Percentiles rank a stretch among this genome's conserved stretches.
phyloP scores from a whole-genome alignment of 768 basidiomycete genomes.

The Psilocybe subaeruginosa region DNA sequence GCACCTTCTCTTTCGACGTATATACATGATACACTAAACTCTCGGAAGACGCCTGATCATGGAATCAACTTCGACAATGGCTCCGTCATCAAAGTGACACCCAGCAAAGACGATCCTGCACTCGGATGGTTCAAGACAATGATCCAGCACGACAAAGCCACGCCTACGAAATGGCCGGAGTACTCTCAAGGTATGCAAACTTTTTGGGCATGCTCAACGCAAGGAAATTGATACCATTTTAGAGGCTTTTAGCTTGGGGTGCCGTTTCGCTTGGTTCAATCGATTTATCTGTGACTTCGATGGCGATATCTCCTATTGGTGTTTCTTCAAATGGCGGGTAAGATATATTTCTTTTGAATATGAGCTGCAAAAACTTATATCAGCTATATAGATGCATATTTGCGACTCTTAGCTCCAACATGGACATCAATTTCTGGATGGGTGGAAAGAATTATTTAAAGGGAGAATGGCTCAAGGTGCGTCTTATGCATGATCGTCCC shows the following conservation, averaged over 20 bases:
- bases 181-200: conserved; percentile 45
- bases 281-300: conserved; percentile 60
- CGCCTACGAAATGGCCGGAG: conserved; percentile 48
- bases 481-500: background rate
- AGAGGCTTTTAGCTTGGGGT: conserved; percentile 58
- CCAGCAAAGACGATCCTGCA: conserved; percentile 36
- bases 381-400: conserved; percentile 58
- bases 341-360: conserved; percentile 12
- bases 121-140: conserved; percentile 77
- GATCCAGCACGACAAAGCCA: conserved; percentile 57
- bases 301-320: conserved; percentile 71
- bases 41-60: conserved; percentile 67
- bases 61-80: conserved; percentile 69
- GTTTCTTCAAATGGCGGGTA: conserved; percentile 65
- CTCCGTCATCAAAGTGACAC: conserved; percentile 48
- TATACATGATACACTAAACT: conserved; percentile 2
- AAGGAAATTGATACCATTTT: conserved; percentile 1
- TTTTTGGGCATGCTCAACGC: background rate
- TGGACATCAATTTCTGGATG: conserved; percentile 74
- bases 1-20: conserved; percentile 13
- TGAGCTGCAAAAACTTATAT: background rate
- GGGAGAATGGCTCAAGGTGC: conserved; percentile 73
- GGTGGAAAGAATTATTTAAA: conserved; percentile 68
- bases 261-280: conserved; percentile 72
- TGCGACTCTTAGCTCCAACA: conserved; percentile 71